phyloP scores from a whole-genome alignment of 208 protist genomes.

The Wallacemonas sp. region DNA sequence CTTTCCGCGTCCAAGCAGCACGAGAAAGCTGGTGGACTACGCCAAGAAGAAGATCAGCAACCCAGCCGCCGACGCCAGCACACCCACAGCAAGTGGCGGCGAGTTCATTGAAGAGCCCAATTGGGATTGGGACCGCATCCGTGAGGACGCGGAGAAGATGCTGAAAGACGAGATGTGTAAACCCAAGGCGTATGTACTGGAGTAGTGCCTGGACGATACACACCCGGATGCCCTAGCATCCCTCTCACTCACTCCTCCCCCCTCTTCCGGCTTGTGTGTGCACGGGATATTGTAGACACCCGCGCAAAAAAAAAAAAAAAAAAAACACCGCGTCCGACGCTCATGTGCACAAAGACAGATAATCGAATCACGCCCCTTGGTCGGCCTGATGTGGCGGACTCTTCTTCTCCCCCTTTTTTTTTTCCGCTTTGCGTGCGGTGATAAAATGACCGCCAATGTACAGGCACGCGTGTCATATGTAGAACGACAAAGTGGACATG shows the following conservation, averaged over 20 bases:
- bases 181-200: constrained; percentile 36
- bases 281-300: too few relatives aligned
- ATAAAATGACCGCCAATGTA: too few relatives aligned
- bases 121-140: constrained; percentile 31
- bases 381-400: not conserved
- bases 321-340: too few relatives aligned
- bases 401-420: constrained; percentile 8
- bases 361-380: too few relatives aligned
- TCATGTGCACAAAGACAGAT: too few relatives aligned
- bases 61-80: not conserved
- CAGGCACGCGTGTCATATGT: too few relatives aligned
- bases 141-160: constrained; percentile 39
- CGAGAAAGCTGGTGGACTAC: constrained; percentile 6
- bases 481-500: too few relatives aligned
- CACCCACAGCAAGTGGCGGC: not conserved
- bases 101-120: constrained; percentile 10
- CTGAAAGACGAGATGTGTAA: constrained; percentile 30
- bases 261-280: not conserved
- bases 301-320: too few relatives aligned
- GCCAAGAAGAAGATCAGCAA: constrained; percentile 13
- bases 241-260: too few relatives aligned
- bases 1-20: constrained; percentile 15
- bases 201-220: not conserved
- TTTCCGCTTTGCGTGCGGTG: constrained; percentile 18
- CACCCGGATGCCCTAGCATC: not conserved